A percentile compares a stretch with the other conserved stretches of the same genome.
These are phyloP conservation scores for Rosa hybrid DNA, from an alignment of 331 rosid species.

Conservation along the genomic window DNA sequence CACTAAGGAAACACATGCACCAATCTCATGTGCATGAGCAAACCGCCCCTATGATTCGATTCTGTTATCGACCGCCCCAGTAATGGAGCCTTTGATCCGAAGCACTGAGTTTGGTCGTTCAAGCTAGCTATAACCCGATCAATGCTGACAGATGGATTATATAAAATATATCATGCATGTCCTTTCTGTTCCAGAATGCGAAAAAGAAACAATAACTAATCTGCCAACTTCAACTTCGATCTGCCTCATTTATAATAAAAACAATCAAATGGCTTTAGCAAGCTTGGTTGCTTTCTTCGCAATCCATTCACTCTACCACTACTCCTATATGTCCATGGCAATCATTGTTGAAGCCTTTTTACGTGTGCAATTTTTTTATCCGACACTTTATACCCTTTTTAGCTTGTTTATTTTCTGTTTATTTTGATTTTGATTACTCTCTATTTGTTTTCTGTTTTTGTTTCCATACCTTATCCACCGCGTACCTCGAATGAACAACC, in stretches of 20 bases:
- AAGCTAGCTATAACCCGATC: background rate
- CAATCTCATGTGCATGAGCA: background rate
- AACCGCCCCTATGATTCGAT: background rate
- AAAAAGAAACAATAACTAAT: background rate
- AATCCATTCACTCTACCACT: conserved; percentile 27
- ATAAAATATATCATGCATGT: background rate
- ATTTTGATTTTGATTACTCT: background rate
- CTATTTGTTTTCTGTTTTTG: background rate
- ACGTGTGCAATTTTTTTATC: conserved; percentile 17
- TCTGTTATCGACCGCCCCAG: background rate
- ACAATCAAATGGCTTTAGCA: background rate
- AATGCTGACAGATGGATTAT: background rate
- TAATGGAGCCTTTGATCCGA: background rate
- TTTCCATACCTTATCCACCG: background rate
- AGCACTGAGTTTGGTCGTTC: background rate
- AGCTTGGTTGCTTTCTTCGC: background rate
- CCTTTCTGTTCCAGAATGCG: background rate
- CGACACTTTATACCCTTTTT: conserved; percentile 17
- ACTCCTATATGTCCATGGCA: conserved; percentile 9
- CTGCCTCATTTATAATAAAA: background rate
- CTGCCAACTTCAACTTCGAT: background rate
- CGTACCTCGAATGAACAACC: background rate
- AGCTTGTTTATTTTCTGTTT: too few relatives aligned
- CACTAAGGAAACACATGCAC: conserved; percentile 41
- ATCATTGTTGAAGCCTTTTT: conserved; percentile 20